A percentile compares a stretch with the other conserved stretches of the same genome.
Evolutionary conservation across 139 green algal genomes (phyloP).

Genomic region (Diplosphaera chodatii): DNA sequence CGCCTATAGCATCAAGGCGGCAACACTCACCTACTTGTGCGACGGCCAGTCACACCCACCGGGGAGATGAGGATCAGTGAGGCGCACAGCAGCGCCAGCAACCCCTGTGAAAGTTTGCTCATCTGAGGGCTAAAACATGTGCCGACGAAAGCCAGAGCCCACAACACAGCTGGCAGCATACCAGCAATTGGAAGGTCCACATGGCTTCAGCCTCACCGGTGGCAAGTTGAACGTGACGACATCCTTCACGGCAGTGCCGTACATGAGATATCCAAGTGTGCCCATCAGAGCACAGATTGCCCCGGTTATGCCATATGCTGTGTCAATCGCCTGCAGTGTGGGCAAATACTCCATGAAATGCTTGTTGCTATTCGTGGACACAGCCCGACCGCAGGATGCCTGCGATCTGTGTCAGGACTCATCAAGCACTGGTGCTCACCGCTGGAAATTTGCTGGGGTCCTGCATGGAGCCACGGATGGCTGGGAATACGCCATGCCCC

Average conservation of each 20-base stretch:
- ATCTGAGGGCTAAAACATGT: too few relatives aligned
- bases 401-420: not conserved
- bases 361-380: too few relatives aligned
- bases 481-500: conserved; percentile 66
- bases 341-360: too few relatives aligned
- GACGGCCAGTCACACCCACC: not conserved
- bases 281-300: not conserved
- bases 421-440: not conserved
- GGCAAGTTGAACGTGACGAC: conserved; percentile 16
- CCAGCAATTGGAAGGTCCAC: too few relatives aligned
- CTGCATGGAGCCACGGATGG: conserved; percentile 62
- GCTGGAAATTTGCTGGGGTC: conserved; percentile 39
- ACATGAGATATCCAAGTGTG: conserved; percentile 46
- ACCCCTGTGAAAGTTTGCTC: too few relatives aligned
- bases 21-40: not conserved
- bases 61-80: not conserved
- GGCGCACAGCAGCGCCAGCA: not conserved
- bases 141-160: too few relatives aligned
- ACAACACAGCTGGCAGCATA: too few relatives aligned
- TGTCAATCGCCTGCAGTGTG: not conserved
- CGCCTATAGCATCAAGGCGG: not conserved
- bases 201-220: too few relatives aligned
- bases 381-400: too few relatives aligned
- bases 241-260: conserved; percentile 34
- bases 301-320: not conserved